Evolutionary conservation across 225 moss, liverwort and hornwort species (phyloP), one percentile per base, ranked within the genome.

Genomic region (Physcomitrium patens): DNA sequence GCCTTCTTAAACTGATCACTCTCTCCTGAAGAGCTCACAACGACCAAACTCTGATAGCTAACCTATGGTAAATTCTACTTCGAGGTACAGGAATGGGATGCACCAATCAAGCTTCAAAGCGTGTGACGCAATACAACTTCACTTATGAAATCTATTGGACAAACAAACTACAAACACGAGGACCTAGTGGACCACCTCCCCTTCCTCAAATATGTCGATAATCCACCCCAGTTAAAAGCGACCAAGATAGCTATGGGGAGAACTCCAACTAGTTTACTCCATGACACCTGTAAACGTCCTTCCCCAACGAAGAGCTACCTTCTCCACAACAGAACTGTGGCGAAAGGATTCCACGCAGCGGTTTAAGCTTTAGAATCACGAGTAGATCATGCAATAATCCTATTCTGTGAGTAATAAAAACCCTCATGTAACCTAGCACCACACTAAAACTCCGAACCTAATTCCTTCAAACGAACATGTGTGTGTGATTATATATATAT

Each of bases 11-110:
- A 28, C 55, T 24, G 12, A 68, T 52, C 69, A 12, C 46, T 31
- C 52, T 68, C 76, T 67, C 57, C 53, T 23, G 43, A 57, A 3
- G 53, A 60, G 50, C 41, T 73, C 57, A 42, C 26, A 57, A 47
- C 9, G 15, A 68, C 57, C 71, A 67, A 44, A 53, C 11, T 10
- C 73, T 50, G 58, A 69, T 18, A 68, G 14, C 63, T 18, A 71
- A 27, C 41, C 63, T 55, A 43, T 13, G 20, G 22, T 20, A 48
- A 24, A 18, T 12, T 62, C 63, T 22, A 62, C 62, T 66, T 16
- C 31, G 46, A n/a, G 15, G 12, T 45, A 56, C 27, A 27, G 24
- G 9, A 61, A 60, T 56, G 31, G 16, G 50, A 17, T 49, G 18
- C 46, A 73, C 60, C 70, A 9, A 58, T 10, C 65, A 45, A 51